A percentile compares a stretch with the other conserved stretches of the same genome.
phyloP scores from a whole-genome alignment of 1,139 yeast species.

The Lodderomyces metapsilosis region DNA sequence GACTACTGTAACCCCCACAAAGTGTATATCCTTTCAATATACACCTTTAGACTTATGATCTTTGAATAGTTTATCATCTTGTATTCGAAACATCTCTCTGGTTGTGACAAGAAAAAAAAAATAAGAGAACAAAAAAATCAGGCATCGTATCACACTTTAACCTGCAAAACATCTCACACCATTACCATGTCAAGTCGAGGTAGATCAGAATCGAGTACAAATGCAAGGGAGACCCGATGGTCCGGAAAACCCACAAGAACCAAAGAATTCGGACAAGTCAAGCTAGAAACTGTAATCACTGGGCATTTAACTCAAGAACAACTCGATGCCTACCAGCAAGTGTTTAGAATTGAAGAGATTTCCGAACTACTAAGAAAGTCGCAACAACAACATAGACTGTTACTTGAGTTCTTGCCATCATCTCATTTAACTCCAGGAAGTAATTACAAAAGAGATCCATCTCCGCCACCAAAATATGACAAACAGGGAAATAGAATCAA shows the following conservation, averaged over 20 bases:
- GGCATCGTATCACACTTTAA: neutral
- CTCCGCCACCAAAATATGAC: slow-evolving; percentile 95
- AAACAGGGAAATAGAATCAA: slow-evolving; percentile 77
- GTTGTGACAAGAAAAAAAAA: too few species aligned
- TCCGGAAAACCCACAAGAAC: slow-evolving; percentile 39
- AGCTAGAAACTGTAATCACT: slow-evolving; percentile 41
- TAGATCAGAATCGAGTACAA: slow-evolving; percentile 6
- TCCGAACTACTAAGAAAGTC: slow-evolving; percentile 42
- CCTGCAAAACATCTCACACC: neutral
- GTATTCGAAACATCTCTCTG: too few species aligned
- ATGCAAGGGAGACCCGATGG: slow-evolving; percentile 36
- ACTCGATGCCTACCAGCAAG: slow-evolving; percentile 73
- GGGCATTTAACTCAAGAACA: slow-evolving; percentile 80
- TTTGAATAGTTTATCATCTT: too few species aligned
- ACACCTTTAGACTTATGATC: too few species aligned
- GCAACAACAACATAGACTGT: slow-evolving; percentile 51
- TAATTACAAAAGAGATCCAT: slow-evolving; percentile 59
- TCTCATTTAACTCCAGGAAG: slow-evolving; percentile 23
- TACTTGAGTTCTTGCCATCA: slow-evolving; percentile 38
- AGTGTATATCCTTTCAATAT: too few species aligned
- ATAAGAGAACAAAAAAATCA: neutral
- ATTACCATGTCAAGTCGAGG: slow-evolving; percentile 9
- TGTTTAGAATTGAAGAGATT: slow-evolving; percentile 78
- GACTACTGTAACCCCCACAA: too few species aligned
- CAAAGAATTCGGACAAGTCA: slow-evolving; percentile 27